Percentiles rank a stretch among this genome's conserved stretches.
Conservation (phyloP, 805 yeast genomes). For the Metschnikowia shivogae region DNA sequence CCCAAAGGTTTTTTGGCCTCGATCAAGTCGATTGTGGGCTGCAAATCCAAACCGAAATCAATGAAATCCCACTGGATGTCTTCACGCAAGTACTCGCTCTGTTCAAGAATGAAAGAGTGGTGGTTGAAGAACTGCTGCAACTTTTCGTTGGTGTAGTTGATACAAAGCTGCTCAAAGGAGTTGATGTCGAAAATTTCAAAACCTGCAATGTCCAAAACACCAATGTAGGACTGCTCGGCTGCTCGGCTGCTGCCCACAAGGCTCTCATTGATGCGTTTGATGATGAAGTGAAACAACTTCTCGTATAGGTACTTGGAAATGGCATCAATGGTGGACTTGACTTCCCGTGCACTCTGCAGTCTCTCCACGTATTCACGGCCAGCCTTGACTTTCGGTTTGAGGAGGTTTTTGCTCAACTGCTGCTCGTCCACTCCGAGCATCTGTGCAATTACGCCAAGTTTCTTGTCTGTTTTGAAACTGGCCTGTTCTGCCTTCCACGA, state of each 20-base stretch:
- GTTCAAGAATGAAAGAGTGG: slow-evolving; percentile 58
- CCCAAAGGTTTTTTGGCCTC: slow-evolving; percentile 77
- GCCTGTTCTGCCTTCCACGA: slow-evolving; percentile 77
- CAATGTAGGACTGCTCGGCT: slow-evolving; percentile 39
- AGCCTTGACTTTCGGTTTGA: slow-evolving; percentile 83
- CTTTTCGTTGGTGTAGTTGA: slow-evolving; percentile 58
- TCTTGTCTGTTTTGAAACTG: slow-evolving; percentile 46
- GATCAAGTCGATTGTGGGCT: slow-evolving; percentile 89
- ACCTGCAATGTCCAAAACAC: slow-evolving; percentile 60
- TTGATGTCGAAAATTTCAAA: slow-evolving; percentile 56
- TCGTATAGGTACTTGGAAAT: slow-evolving; percentile 85
- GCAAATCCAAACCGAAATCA: slow-evolving; percentile 92
- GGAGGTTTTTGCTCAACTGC: slow-evolving; percentile 52
- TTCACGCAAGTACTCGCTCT: slow-evolving; percentile 55
- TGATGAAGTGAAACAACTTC: slow-evolving; percentile 72
- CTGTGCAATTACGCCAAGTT: slow-evolving; percentile 49
- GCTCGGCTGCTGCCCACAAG: slow-evolving; percentile 30
- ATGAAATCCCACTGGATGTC: slow-evolving; percentile 68
- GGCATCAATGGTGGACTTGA: slow-evolving; percentile 78
- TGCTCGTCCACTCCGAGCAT: slow-evolving; percentile 60
- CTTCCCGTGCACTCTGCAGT: slow-evolving; percentile 74
- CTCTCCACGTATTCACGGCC: slow-evolving; percentile 85
- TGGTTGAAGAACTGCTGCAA: slow-evolving; percentile 60
- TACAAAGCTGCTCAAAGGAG: slow-evolving; percentile 58
- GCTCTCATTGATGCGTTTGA: slow-evolving; percentile 67